Conservation (phyloP, 2,329 filamentous ascomycete species). For the Beauveria pseudobassiana region DNA sequence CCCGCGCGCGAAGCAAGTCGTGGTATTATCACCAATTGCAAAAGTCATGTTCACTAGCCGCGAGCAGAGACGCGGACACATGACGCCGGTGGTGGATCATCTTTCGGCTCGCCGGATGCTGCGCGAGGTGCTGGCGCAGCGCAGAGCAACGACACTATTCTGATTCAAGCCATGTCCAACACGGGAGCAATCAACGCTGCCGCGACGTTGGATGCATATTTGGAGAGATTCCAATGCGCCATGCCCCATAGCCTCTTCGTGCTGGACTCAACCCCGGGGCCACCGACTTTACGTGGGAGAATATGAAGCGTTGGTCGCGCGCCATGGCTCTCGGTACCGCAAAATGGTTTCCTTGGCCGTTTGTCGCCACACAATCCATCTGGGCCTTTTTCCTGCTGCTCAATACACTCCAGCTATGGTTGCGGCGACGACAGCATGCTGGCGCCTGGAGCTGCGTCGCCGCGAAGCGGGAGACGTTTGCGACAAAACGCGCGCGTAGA, state of each 20-base stretch:
- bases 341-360: constrained; percentile 40
- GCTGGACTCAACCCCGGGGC: constrained; percentile 46
- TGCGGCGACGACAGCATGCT: constrained; percentile 32
- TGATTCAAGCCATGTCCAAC: constrained; percentile 51
- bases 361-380: constrained; percentile 38
- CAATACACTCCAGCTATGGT: constrained; percentile 26
- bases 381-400: constrained; percentile 36
- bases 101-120: constrained; percentile 20
- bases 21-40: constrained; percentile 43
- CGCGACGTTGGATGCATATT: constrained; percentile 40
- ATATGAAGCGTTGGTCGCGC: constrained; percentile 38
- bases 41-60: constrained; percentile 38
- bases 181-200: constrained; percentile 48
- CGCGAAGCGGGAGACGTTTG: constrained; percentile 30
- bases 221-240: constrained; percentile 25
- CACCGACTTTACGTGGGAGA: constrained; percentile 31
- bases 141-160: constrained; percentile 22
- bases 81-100: constrained; percentile 38
- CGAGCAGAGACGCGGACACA: constrained; percentile 33
- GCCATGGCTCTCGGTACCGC: constrained; percentile 46
- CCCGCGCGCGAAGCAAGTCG: constrained; percentile 41
- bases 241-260: constrained; percentile 42
- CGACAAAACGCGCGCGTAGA: constrained; percentile 31
- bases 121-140: constrained; percentile 11
- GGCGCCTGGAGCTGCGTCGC: constrained; percentile 30